Conservation (phyloP, 148 eudicot species). For the Diospyros kaki region DNA sequence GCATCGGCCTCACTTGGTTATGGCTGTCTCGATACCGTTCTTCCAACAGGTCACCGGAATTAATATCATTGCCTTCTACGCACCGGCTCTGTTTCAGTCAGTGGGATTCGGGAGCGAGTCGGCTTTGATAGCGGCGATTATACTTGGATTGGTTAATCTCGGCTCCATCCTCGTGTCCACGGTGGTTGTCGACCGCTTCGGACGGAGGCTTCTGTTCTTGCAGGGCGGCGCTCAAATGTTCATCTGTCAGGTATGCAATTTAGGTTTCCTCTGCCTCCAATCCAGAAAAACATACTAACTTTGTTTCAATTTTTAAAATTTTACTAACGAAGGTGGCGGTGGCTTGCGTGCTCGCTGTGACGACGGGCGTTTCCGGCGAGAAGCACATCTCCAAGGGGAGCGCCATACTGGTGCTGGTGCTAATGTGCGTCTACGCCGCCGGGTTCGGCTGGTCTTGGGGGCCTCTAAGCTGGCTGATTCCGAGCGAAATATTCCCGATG, state of each 20-base stretch:
- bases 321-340: constrained; percentile 30
- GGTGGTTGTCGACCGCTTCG: constrained; percentile 36
- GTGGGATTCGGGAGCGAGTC: constrained; percentile 38
- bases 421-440: constrained; percentile 58
- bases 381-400: constrained; percentile 32
- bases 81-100: constrained; percentile 37
- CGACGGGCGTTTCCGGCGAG: constrained; percentile 42
- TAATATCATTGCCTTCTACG: constrained; percentile 44
- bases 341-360: constrained; percentile 31
- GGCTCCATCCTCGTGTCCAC: constrained; percentile 35
- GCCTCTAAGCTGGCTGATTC: constrained; percentile 50
- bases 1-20: constrained; percentile 45
- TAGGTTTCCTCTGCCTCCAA: no score
- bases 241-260: constrained; percentile 29
- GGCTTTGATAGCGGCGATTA: constrained; percentile 33
- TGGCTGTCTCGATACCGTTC: constrained; percentile 39
- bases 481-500: constrained; percentile 62
- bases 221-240: constrained; percentile 50
- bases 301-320: not conserved
- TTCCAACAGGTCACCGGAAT: constrained; percentile 53
- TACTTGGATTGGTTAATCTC: constrained; percentile 31
- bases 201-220: constrained; percentile 37
- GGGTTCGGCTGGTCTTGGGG: constrained; percentile 81
- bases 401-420: constrained; percentile 31
- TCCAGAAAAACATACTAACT: not conserved